Evolutionary conservation across 2,329 filamentous ascomycete genomes (phyloP), one percentile per base, ranked within the genome.

Genomic region (Trichoderma lentiforme): DNA sequence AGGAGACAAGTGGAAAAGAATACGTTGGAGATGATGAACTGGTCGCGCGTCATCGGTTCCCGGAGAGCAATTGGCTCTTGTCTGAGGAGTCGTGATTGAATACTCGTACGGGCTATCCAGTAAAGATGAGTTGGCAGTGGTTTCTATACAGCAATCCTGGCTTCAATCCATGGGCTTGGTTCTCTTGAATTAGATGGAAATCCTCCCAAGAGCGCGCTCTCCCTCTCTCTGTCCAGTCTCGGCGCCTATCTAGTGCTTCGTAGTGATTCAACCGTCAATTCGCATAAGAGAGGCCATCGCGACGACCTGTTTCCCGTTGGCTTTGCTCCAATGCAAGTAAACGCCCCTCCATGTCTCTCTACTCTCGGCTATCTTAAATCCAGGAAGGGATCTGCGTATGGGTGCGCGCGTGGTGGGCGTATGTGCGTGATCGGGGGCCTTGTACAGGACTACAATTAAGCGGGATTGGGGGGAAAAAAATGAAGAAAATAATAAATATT

Each of bases 311-410:
- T 18, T 51, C 56, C 28, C 12, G 56, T 6, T 21, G 56, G 39
- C 34, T 47, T 47, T 24, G 26, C 30, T 34, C 34, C 7, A 11
- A 32, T 26, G 36, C 26, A 30, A 60, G 65, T 32, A 28, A 32
- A 68, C 34, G 64, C 21, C 26, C 65, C 57, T 60, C 57, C 57
- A 60, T 34, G 30, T 32, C 65, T 28, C 51, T 34, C n/a, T 36
- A 68, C 65, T 58, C 56, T 68, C 53, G 65, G 53, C 65, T 68
- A 68, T 60, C 64, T 43, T n/a, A 47, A 60, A 60, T 60, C 39
- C 34, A 43, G 65, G 9, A 68, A 68, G 56, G 56, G 65, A 60
- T 68, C 65, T 68, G 65, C 65, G 51, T 57, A 21, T 60, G 28
- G 28, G 57, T 34, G 30, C 30, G 12, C 53, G 12, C 24, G 57